phyloP scores from a whole-genome alignment of 495 filamentous ascomycete genomes.

The Cryomyces minteri region DNA sequence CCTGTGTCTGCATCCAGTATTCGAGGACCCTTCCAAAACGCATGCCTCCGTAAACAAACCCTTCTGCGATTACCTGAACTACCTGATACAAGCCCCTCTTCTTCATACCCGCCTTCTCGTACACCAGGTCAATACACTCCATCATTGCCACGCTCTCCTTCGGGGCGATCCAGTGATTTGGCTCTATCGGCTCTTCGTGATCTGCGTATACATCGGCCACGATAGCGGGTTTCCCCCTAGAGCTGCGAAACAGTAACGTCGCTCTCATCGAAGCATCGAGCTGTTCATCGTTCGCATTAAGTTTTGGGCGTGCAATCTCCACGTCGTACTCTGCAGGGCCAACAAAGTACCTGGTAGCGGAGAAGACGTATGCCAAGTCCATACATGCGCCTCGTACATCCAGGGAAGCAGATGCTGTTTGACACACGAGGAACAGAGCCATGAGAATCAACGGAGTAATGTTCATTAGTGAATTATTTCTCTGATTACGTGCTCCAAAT shows the following conservation, averaged over 20 bases:
- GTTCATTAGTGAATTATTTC: too few species aligned
- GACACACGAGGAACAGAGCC: too few species aligned
- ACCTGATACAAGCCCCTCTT: not conserved
- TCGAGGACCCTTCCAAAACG: too few species aligned
- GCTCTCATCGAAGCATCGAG: constrained; percentile 21
- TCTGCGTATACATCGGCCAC: constrained; percentile 14
- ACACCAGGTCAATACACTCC: constrained; percentile 17
- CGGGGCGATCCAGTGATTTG: constrained; percentile 9
- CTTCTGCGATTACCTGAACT: not conserved
- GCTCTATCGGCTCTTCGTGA: constrained; percentile 11
- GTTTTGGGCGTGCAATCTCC: constrained; percentile 1
- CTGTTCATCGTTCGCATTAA: constrained; percentile 7
- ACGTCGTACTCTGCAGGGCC: constrained; percentile 7
- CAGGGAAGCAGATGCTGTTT: too few species aligned
- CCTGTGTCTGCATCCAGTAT: too few species aligned
- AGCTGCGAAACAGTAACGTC: constrained; percentile 11
- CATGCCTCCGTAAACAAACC: not conserved
- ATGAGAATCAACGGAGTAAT: too few species aligned
- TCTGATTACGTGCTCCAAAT: too few species aligned
- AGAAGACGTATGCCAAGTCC: constrained; percentile 35
- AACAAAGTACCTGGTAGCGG: constrained; percentile 23
- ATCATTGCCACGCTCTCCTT: constrained; percentile 17
- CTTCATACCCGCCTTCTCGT: constrained; percentile 13
- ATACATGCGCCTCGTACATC: constrained; percentile 39
- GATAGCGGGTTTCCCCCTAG: constrained; percentile 6